Percentiles rank a stretch among this genome's conserved stretches.
Evolutionary conservation across 2,329 filamentous ascomycete genomes (phyloP).

Genomic region (Meredithiella fracta): DNA sequence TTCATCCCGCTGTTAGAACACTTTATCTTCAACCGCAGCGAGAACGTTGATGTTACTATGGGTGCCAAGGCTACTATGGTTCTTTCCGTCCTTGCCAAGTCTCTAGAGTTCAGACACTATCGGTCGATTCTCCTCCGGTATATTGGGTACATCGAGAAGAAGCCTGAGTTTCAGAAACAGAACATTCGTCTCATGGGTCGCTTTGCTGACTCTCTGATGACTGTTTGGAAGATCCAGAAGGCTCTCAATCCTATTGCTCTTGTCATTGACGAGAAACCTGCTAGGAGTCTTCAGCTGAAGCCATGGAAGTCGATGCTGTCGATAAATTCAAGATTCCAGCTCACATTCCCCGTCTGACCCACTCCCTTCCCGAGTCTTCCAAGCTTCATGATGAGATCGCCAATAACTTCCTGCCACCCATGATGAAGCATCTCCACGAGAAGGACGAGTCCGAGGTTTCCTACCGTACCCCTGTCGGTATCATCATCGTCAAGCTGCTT

Average conservation of each 20-base stretch:
- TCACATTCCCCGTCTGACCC: constrained; percentile 30
- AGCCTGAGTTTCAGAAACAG: constrained; percentile 70
- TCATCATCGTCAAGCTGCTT: constrained; percentile 76
- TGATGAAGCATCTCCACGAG: constrained; percentile 75
- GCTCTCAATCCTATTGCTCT: constrained; percentile 15
- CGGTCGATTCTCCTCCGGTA: constrained; percentile 71
- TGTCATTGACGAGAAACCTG: constrained; percentile 23
- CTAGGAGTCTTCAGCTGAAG: not conserved
- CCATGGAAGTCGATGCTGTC: constrained; percentile 21
- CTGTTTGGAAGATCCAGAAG: constrained; percentile 8
- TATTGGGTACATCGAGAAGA: constrained; percentile 62
- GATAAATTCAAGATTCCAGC: constrained; percentile 23
- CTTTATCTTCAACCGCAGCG: constrained; percentile 71
- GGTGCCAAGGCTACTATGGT: constrained; percentile 73
- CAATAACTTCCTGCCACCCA: constrained; percentile 57
- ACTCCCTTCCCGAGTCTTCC: constrained; percentile 47
- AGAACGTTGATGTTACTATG: constrained; percentile 68
- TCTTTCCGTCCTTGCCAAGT: constrained; percentile 56
- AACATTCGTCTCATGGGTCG: constrained; percentile 68
- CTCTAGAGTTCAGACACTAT: constrained; percentile 82
- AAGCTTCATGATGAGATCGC: constrained; percentile 59
- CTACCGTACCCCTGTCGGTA: constrained; percentile 73
- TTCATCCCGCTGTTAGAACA: constrained; percentile 87
- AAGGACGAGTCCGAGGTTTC: constrained; percentile 93
- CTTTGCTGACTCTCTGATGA: constrained; percentile 58